Base-by-base conservation (phyloP, 192 early-diverging fungal species). In the Podila verticillata region DNA sequence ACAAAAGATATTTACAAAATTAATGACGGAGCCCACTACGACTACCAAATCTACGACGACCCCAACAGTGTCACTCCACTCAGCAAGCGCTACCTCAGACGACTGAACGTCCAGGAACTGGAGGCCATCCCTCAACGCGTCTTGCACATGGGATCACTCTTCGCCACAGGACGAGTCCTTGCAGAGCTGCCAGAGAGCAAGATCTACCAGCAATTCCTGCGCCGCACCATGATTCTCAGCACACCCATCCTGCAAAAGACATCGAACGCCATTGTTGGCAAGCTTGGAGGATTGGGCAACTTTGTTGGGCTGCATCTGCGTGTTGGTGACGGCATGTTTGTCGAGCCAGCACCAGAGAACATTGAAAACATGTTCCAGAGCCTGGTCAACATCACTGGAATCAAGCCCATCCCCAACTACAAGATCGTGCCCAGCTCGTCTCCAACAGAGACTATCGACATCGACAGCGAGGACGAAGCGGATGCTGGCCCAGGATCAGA, bases 31-130 rank as follows among this genome's bases (percentile, higher is more conserved):
- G 75, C 82, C 19, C 80, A 83, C n/a, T 89, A 81, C 35, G 87
- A 88, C 61, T 90, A 84, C 56, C 78, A 88, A 31, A 78, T 90
- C n/a, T 88, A 79, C 70, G 89, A 90, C 67, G 66, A 84, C 26
- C 82, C 84, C 7, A 48, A 82, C 3, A 83, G 80, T 15, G 57
- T n/a, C 13, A 84, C 78, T 0, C 70, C 70, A 0, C 28, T 85
- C 20, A 73, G 79, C 48, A 22, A 20, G 5, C 80, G 78, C 61
- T 90, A 85, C 57, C 57, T 81, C 22, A 57, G 86, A 4, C 26
- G 73, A 36, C 15, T 84, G 7, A 81, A 85, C 26, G 17, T 90
- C 6, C 13, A 66, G 15, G 78, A 75, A 0, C 63, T 90, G 19
- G 57, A 62, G 36, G 68, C 78, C 0, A 70, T 79, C 7, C 47